Evolutionary conservation across 208 protist species (phyloP).

Genomic region (Phytomonas francai): DNA sequence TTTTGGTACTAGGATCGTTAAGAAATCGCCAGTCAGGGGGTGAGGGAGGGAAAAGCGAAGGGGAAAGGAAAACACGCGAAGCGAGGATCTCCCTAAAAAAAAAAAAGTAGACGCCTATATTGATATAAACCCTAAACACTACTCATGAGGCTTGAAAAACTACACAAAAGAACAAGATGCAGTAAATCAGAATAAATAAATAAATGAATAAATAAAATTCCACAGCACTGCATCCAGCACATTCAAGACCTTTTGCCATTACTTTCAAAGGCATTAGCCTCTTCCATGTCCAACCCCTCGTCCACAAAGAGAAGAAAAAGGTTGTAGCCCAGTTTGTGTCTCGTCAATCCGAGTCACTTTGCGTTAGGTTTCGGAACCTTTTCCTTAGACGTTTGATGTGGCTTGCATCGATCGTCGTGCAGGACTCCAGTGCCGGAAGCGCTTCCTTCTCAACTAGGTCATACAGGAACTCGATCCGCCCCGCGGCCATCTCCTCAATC

Average conservation of each 20-base stretch:
- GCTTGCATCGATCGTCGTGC: constrained; percentile 30
- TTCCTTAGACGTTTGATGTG: constrained; percentile 53
- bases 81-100: not conserved
- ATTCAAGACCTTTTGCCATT: not conserved
- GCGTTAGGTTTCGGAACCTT: constrained; percentile 43
- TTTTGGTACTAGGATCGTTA: not conserved
- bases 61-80: not conserved
- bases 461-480: constrained; percentile 41
- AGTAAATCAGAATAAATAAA: too few relatives aligned
- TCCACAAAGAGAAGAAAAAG: not conserved
- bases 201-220: not conserved
- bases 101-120: not conserved
- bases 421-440: constrained; percentile 37
- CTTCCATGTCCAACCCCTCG: not conserved
- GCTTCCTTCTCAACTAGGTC: constrained; percentile 27
- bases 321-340: not conserved
- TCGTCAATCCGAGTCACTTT: constrained; percentile 77
- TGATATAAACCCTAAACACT: not conserved
- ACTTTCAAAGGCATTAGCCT: not conserved
- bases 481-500: constrained; percentile 62
- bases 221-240: not conserved
- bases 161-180: constrained; percentile 1
- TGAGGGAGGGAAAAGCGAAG: not conserved
- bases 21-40: not conserved
- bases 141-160: not conserved